Evolutionary conservation across 2,329 filamentous ascomycete genomes (phyloP).

Genomic region (Monosporascus sp.): DNA sequence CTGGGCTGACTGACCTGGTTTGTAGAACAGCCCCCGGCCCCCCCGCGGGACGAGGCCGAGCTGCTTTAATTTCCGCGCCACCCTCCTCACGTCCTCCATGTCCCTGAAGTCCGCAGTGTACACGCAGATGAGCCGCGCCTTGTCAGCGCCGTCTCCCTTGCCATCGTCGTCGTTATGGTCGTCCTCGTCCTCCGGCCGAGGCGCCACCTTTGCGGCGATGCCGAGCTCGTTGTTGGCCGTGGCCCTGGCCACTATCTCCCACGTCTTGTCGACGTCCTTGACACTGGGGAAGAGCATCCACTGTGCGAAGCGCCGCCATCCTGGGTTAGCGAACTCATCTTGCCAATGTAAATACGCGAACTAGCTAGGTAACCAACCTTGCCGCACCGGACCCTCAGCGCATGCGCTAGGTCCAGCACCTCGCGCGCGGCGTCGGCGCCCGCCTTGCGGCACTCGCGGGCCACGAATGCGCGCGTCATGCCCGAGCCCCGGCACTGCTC

Average conservation of each 20-base stretch:
- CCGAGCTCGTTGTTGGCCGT: slow-evolving; percentile 67
- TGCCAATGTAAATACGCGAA: neutral
- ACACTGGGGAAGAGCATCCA: slow-evolving; percentile 68
- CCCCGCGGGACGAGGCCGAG: slow-evolving; percentile 52
- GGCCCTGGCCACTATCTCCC: slow-evolving; percentile 61
- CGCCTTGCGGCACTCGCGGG: slow-evolving; percentile 44
- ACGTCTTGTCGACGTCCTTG: slow-evolving; percentile 53
- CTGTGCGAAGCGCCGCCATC: slow-evolving; percentile 16
- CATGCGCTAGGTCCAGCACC: slow-evolving; percentile 56
- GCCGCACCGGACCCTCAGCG: slow-evolving; percentile 54
- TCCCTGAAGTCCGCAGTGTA: slow-evolving; percentile 75
- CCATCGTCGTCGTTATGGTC: slow-evolving; percentile 25
- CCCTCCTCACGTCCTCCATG: slow-evolving; percentile 60
- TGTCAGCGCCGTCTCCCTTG: slow-evolving; percentile 36
- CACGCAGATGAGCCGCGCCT: slow-evolving; percentile 61
- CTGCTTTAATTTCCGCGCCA: slow-evolving; percentile 57
- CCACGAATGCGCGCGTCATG: slow-evolving; percentile 30
- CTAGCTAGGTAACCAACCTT: slow-evolving; percentile 45
- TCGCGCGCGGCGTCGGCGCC: slow-evolving; percentile 44
- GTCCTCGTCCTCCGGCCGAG: slow-evolving; percentile 38
- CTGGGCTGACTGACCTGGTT: slow-evolving; percentile 51
- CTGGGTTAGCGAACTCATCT: neutral
- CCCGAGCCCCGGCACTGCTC: slow-evolving; percentile 36
- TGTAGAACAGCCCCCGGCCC: slow-evolving; percentile 65
- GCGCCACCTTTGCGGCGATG: slow-evolving; percentile 66